These are phyloP conservation scores for Candida maesae DNA, from an alignment of 805 yeast genomes.

Conservation along the genomic window DNA sequence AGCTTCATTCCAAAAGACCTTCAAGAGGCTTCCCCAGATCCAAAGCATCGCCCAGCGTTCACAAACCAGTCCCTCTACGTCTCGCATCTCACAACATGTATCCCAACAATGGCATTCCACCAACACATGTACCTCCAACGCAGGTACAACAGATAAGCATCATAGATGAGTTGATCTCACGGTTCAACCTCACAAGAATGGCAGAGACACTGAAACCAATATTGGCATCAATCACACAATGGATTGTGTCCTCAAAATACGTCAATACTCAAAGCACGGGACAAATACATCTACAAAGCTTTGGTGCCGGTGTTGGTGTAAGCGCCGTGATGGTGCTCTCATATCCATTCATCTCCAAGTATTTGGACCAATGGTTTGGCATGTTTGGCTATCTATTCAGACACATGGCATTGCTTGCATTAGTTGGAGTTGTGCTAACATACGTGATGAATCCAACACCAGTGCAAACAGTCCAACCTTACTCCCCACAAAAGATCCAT, in stretches of 20 bases:
- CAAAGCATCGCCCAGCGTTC: too few species aligned
- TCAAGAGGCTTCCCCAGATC: neutral
- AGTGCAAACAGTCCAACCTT: neutral
- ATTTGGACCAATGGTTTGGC: conserved; percentile 24
- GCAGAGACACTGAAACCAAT: conserved; percentile 3
- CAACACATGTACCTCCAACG: neutral
- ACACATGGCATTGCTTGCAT: conserved; percentile 17
- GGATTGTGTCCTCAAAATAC: conserved; percentile 20
- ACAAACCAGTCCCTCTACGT: neutral
- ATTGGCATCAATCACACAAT: neutral
- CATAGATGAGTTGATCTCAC: conserved; percentile 17
- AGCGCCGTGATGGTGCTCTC: conserved; percentile 17
- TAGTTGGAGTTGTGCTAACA: conserved; percentile 17
- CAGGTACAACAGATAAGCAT: neutral
- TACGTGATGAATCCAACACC: conserved; percentile 16
- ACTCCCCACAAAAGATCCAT: conserved; percentile 1
- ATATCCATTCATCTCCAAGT: conserved; percentile 23
- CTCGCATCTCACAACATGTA: neutral
- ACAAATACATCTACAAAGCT: conserved; percentile 27
- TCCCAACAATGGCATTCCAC: neutral
- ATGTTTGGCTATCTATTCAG: conserved; percentile 19
- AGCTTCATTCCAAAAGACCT: neutral
- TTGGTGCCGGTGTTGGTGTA: conserved; percentile 20
- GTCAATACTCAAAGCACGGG: conserved; percentile 22
- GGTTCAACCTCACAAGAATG: conserved; percentile 11